Conservation (phyloP, 1,139 yeast genomes). For the Debaryomyces coudertii region DNA sequence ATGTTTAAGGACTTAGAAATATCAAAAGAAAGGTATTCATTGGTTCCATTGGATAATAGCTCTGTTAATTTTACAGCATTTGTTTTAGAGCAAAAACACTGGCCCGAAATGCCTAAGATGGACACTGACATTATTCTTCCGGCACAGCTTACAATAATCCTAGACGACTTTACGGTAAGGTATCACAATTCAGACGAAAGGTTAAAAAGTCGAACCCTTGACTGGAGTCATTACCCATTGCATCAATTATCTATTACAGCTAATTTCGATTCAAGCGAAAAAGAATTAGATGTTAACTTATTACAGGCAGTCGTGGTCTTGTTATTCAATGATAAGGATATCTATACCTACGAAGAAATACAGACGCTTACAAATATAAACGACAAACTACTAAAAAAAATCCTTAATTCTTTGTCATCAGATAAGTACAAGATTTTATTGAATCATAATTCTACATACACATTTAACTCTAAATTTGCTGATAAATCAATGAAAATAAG, state of each 20-base stretch:
- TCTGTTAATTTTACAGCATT: slow-evolving; percentile 35
- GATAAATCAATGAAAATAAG: slow-evolving; percentile 35
- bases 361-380: slow-evolving; percentile 29
- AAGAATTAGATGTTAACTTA: slow-evolving; percentile 40
- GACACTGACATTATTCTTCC: slow-evolving; percentile 26
- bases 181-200: slow-evolving; percentile 24
- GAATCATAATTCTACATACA: slow-evolving; percentile 17
- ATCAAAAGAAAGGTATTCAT: slow-evolving; percentile 24
- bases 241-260: slow-evolving; percentile 40
- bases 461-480: slow-evolving; percentile 29
- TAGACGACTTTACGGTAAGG: slow-evolving; percentile 21
- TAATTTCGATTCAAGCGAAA: slow-evolving; percentile 32
- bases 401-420: slow-evolving; percentile 32
- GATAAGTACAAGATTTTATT: slow-evolving; percentile 34
- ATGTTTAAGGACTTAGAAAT: slow-evolving; percentile 39
- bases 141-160: slow-evolving; percentile 14
- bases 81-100: slow-evolving; percentile 37
- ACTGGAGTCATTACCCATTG: slow-evolving; percentile 35
- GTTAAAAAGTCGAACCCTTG: slow-evolving; percentile 28
- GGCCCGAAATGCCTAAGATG: slow-evolving; percentile 47
- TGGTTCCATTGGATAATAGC: slow-evolving; percentile 13
- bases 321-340: slow-evolving; percentile 30
- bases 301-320: slow-evolving; percentile 42
- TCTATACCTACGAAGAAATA: slow-evolving; percentile 24
- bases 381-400: slow-evolving; percentile 26